phyloP scores from a whole-genome alignment of 73 alveolate species.

The Stentor coeruleus region DNA sequence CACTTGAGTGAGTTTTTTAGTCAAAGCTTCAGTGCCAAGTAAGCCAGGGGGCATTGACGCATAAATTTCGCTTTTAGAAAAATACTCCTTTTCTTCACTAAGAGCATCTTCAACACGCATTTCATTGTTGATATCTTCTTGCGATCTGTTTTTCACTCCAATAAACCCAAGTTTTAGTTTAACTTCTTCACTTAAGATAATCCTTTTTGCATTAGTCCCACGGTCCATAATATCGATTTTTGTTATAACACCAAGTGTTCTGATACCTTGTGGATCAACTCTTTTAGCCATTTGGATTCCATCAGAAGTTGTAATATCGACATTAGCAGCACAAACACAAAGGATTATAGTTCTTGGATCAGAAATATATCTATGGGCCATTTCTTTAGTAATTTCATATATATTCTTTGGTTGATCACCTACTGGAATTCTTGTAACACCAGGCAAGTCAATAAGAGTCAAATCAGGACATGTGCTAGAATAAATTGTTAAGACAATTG shows the following conservation, averaged over 20 bases:
- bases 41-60: constrained; percentile 67
- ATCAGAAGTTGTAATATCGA: constrained; percentile 92
- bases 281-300: constrained; percentile 90
- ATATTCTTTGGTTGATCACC: constrained; percentile 38
- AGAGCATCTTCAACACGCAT: constrained; percentile 18
- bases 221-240: constrained; percentile 96
- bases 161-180: constrained; percentile 96
- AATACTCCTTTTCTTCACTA: constrained; percentile 28
- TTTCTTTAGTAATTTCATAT: constrained; percentile 75
- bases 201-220: constrained; percentile 94
- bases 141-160: constrained; percentile 97
- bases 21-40: constrained; percentile 74
- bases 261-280: constrained; percentile 84
- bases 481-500: constrained; percentile 91
- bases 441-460: constrained; percentile 98
- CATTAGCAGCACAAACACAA: constrained; percentile 62
- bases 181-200: no score
- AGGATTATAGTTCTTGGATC: constrained; percentile 83
- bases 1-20: constrained; percentile 67
- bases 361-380: constrained; percentile 83
- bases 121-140: constrained; percentile 84
- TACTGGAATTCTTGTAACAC: constrained; percentile 88
- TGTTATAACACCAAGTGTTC: constrained; percentile 83
- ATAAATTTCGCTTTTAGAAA: constrained; percentile 52
- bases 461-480: constrained; percentile 98